Evolutionary conservation across 1,284 basidiomycete genomes (phyloP).

Genomic region (Ganoderma sinense): DNA sequence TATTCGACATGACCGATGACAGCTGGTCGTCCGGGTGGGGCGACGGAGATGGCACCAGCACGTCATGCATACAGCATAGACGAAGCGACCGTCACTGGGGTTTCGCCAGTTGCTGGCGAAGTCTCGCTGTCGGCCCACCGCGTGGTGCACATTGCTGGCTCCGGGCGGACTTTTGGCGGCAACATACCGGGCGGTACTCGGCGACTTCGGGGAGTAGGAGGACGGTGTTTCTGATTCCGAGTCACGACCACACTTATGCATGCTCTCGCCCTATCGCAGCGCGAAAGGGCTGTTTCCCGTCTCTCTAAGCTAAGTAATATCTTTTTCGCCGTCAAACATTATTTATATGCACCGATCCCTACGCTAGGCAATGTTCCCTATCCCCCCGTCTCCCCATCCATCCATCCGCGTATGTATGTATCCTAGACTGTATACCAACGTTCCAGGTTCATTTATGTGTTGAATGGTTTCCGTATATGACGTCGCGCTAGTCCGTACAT

Average conservation of each 20-base stretch:
- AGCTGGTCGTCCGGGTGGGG: neutral
- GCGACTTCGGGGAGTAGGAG: neutral
- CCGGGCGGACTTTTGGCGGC: slow-evolving; percentile 1
- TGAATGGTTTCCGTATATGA: neutral
- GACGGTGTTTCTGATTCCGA: neutral
- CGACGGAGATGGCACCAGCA: slow-evolving; percentile 8
- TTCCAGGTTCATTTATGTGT: slow-evolving; percentile 9
- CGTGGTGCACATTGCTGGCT: neutral
- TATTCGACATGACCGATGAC: slow-evolving; percentile 43
- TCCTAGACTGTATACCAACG: slow-evolving; percentile 13
- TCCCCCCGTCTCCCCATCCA: neutral
- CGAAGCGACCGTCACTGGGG: neutral
- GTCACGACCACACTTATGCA: neutral
- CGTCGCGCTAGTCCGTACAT: neutral
- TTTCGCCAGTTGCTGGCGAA: slow-evolving; percentile 1
- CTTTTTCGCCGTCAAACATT: neutral
- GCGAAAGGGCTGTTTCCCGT: neutral
- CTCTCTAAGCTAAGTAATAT: neutral
- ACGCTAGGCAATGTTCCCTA: slow-evolving; percentile 1
- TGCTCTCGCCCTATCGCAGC: neutral
- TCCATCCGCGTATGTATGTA: slow-evolving; percentile 10
- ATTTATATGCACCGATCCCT: slow-evolving; percentile 5
- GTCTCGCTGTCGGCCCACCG: neutral
- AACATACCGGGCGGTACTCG: neutral
- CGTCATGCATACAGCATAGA: neutral